Conservation (phyloP, 2,329 filamentous ascomycete species). For the Acrodontium crateriforme region DNA sequence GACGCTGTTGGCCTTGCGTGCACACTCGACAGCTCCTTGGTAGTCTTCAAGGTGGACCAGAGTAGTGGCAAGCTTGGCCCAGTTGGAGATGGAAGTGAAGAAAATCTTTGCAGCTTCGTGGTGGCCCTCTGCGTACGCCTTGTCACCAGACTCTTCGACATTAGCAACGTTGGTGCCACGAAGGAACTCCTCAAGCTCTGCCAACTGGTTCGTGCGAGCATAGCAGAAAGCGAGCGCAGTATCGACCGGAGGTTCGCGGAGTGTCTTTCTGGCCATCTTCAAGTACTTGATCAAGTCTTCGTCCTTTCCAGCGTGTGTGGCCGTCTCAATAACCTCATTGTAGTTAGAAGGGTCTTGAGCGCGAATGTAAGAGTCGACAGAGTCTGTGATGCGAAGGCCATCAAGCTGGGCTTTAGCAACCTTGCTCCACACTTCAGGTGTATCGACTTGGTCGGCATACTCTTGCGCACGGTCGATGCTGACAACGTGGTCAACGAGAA, state of each 20-base stretch:
- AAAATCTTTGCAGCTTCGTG: slow-evolving; percentile 98
- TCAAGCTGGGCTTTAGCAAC: slow-evolving; percentile 97
- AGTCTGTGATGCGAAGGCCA: slow-evolving; percentile 79
- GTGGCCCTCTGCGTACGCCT: slow-evolving; percentile 86
- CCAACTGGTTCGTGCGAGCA: slow-evolving; percentile 78
- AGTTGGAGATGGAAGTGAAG: slow-evolving; percentile 96
- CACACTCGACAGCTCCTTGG: slow-evolving; percentile 93
- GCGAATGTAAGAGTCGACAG: slow-evolving; percentile 94
- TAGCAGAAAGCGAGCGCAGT: slow-evolving; percentile 89
- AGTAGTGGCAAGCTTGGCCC: slow-evolving; percentile 96
- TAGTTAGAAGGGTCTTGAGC: slow-evolving; percentile 88
- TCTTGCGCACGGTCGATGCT: slow-evolving; percentile 95
- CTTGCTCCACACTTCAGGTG: slow-evolving; percentile 94
- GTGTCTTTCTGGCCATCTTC: slow-evolving; percentile 92
- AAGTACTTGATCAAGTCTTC: slow-evolving; percentile 94
- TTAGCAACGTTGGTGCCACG: slow-evolving; percentile 88
- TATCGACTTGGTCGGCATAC: slow-evolving; percentile 86
- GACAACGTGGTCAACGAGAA: slow-evolving; percentile 90
- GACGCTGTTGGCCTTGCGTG: slow-evolving; percentile 96
- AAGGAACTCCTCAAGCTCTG: slow-evolving; percentile 92
- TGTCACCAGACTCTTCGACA: slow-evolving; percentile 92
- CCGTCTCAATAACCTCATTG: slow-evolving; percentile 88
- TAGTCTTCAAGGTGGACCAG: slow-evolving; percentile 95
- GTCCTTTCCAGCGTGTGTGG: slow-evolving; percentile 90
- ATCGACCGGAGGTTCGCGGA: slow-evolving; percentile 85